Evolutionary conservation across 345 rosid species (phyloP).

Genomic region (Cardamine occulta): DNA sequence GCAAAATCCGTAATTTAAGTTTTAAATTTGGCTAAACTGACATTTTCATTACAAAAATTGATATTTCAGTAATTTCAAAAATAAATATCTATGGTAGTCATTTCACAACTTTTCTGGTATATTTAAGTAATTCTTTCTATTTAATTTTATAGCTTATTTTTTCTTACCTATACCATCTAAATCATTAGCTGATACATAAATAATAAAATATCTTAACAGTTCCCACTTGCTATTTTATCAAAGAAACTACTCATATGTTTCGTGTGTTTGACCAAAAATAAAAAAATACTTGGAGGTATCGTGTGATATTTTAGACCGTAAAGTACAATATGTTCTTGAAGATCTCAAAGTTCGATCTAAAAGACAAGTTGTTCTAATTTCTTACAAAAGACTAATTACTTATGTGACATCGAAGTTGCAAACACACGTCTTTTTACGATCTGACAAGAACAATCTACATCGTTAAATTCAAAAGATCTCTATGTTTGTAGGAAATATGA

Average conservation of each 20-base stretch:
- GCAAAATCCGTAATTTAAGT: no score
- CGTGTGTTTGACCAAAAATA: no score
- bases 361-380: constrained; percentile 4
- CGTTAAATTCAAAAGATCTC: constrained; percentile 14
- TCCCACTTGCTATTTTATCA: constrained; percentile 4
- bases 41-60: no score
- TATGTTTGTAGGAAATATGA: background rate
- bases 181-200: constrained; percentile 13
- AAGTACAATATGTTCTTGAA: background rate
- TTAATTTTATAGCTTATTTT: background rate
- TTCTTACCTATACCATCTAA: background rate
- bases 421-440: background rate
- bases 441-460: constrained; percentile 13
- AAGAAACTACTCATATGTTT: background rate
- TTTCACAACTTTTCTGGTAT: no score
- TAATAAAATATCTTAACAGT: background rate
- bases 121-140: no score
- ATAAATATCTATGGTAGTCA: no score
- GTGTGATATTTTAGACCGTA: background rate
- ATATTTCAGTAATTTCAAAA: no score
- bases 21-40: no score
- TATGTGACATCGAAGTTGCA: background rate
- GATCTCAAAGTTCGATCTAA: constrained; percentile 23
- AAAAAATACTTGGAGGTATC: background rate
- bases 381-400: background rate